phyloP scores from a whole-genome alignment of 2,329 filamentous ascomycete genomes.

The Phyllachora maydis region DNA sequence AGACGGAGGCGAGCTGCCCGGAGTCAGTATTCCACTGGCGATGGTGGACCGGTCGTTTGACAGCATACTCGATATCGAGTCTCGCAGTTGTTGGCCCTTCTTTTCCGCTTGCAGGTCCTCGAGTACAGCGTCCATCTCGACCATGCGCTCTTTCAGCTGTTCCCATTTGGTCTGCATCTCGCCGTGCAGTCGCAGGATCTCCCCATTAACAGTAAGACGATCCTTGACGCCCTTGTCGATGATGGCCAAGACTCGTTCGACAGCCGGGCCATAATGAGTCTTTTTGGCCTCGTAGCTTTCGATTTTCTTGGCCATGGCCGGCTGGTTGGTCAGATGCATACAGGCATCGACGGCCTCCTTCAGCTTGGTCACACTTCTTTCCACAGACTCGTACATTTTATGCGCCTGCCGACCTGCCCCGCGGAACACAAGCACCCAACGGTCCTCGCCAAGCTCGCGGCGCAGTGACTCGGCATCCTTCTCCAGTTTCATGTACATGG shows the following conservation, averaged over 20 bases:
- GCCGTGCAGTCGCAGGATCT: conserved; percentile 68
- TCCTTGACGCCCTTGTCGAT: conserved; percentile 94
- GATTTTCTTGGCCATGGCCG: conserved; percentile 57
- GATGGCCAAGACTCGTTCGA: conserved; percentile 75
- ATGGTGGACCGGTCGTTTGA: conserved; percentile 59
- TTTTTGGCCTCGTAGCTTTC: conserved; percentile 93
- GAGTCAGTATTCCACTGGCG: conserved; percentile 49
- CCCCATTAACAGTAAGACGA: conserved; percentile 88
- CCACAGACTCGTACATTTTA: conserved; percentile 93
- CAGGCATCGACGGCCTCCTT: conserved; percentile 59
- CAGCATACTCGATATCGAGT: conserved; percentile 83
- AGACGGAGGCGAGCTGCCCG: conserved; percentile 43
- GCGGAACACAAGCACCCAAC: conserved; percentile 89
- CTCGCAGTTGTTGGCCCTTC: conserved; percentile 57
- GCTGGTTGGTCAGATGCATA: conserved; percentile 50
- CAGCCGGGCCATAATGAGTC: conserved; percentile 79
- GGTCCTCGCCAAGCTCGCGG: conserved; percentile 82
- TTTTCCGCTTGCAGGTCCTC: conserved; percentile 48
- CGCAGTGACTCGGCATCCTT: conserved; percentile 75
- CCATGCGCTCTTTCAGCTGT: conserved; percentile 54
- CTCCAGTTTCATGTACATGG: conserved; percentile 73
- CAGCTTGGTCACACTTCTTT: conserved; percentile 67
- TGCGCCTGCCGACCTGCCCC: conserved; percentile 80
- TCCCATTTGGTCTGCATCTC: conserved; percentile 76
- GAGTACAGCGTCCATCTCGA: conserved; percentile 52